These are phyloP conservation scores for Penicillium olsonii DNA, from an alignment of 2,329 filamentous ascomycete genomes.

Conservation along the genomic window DNA sequence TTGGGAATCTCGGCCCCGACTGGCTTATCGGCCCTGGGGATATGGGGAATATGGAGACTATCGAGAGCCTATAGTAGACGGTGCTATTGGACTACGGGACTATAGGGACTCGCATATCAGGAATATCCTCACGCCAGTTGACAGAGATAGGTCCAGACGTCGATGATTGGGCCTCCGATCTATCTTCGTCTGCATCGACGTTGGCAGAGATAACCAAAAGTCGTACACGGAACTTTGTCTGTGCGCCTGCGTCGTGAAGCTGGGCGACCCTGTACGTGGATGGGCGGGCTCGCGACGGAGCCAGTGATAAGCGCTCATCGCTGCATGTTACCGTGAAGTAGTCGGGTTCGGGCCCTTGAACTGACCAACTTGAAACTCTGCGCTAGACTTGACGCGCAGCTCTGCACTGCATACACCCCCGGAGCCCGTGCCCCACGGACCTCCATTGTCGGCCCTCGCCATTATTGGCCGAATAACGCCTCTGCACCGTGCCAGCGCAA, in stretches of 20 bases:
- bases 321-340: slow-evolving; percentile 18
- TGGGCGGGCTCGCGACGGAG: neutral
- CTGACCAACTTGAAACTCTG: neutral
- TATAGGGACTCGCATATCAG: too few species aligned
- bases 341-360: neutral
- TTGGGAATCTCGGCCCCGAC: neutral
- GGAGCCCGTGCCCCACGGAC: neutral
- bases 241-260: slow-evolving; percentile 13
- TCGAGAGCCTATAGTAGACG: neutral
- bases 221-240: slow-evolving; percentile 8
- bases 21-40: too few species aligned
- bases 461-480: neutral
- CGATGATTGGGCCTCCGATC: neutral
- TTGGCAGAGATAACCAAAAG: neutral
- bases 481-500: neutral
- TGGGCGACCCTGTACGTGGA: neutral
- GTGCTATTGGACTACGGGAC: too few species aligned
- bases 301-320: slow-evolving; percentile 13
- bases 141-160: neutral
- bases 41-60: too few species aligned
- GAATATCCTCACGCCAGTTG: too few species aligned
- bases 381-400: neutral
- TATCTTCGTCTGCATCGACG: neutral
- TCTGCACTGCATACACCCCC: neutral
- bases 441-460: neutral